Evolutionary conservation across 805 yeast genomes (phyloP), one percentile per base, ranked within the genome.

Genomic region (Nakazawaea pomicola): DNA sequence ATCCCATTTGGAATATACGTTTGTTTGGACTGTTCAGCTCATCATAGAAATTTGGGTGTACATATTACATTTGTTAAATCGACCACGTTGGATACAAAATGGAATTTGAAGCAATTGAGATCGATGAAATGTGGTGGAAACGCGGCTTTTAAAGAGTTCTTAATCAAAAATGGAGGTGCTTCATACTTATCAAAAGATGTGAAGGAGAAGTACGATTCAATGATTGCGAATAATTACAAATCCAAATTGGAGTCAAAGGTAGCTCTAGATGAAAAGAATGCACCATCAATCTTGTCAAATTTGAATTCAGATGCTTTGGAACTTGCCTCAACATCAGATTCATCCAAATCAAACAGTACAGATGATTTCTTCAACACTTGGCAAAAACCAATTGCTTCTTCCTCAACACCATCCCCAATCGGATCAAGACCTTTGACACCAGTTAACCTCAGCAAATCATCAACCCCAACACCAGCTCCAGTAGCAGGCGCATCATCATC

Each of bases 51-150:
- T 61, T 64, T 93, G 65, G 99, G 99, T 45, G 97, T 90, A 29
- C 99, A 93, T 61, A 82, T 93, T 54, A 78, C 97, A 29, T 93
- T 93, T 68, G 98, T 93, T 45, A 87, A 89, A 60, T 87, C 96
- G 21, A 78, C 93, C 21, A 85, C 82, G 50, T 72, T 93, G 67
- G 99, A 93, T 64, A 50, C 56, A 8, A 85, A 88, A 60, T 93
- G 99, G 99, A 81, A 90, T 31, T 75, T 89, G 54, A 80, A 77
- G 55, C 96, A 93, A 62, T 71, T 93, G 57, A 78, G 99, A 54
- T 78, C 87, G 59, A 88, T 93, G 77, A 88, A 90, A 59, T 79
- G 85, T 46, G 98, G 98, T 49, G 99, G 98, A 20, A 93, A 93
- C 61, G 81, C 82, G 54, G 74, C 72, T 38, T 95, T 96, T 35